These are phyloP conservation scores for Santalum album DNA, from an alignment of 164 flowering plant species.

Conservation along the genomic window DNA sequence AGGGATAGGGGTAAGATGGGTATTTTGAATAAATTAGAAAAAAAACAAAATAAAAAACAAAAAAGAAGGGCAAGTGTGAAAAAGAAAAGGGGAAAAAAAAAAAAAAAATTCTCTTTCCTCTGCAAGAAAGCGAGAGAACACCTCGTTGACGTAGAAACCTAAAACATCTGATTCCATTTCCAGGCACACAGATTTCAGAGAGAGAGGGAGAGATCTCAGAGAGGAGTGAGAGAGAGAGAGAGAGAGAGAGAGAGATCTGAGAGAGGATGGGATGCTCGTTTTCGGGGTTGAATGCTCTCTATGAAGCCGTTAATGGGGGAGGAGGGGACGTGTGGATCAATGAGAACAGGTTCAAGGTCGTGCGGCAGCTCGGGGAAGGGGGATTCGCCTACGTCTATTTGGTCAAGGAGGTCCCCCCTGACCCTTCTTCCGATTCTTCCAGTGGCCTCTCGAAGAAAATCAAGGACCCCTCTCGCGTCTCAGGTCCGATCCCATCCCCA, in stretches of 20 bases:
- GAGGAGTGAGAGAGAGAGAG: constrained; percentile 1
- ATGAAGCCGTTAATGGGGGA: constrained; percentile 84
- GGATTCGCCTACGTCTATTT: constrained; percentile 83
- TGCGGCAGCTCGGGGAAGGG: constrained; percentile 92
- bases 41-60: too few relatives aligned
- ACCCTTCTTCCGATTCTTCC: constrained; percentile 27
- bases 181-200: too few relatives aligned
- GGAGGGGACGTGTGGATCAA: constrained; percentile 99
- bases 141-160: too few relatives aligned
- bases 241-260: constrained; percentile 9
- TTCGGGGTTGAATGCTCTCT: constrained; percentile 91
- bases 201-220: too few relatives aligned
- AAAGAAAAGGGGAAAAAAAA: too few relatives aligned
- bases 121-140: too few relatives aligned
- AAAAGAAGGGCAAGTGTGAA: too few relatives aligned
- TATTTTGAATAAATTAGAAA: too few relatives aligned
- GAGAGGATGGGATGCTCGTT: constrained; percentile 85
- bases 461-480: constrained; percentile 67
- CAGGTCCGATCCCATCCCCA: constrained; percentile 38
- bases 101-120: too few relatives aligned
- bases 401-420: constrained; percentile 61
- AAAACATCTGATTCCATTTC: constrained; percentile 4
- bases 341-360: constrained; percentile 78
- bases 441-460: constrained; percentile 45
- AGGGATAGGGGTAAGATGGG: too few relatives aligned